These are phyloP conservation scores for Vigna reflexopilosa DNA, from an alignment of 306 rosid genomes.

Conservation along the genomic window DNA sequence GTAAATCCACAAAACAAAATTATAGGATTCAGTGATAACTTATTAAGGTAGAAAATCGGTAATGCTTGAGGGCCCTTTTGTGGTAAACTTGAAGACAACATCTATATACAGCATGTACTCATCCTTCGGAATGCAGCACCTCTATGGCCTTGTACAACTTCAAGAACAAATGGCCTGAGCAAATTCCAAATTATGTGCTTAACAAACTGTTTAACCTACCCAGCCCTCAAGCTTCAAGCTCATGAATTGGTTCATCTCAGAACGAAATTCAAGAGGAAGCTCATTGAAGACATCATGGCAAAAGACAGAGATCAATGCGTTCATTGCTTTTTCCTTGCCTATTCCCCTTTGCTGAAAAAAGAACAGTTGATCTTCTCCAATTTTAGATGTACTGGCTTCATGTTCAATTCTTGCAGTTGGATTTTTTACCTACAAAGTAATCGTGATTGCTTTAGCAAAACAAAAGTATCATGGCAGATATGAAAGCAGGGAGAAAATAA, in stretches of 20 bases:
- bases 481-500: neutral
- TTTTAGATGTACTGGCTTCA: conserved; percentile 5
- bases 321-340: neutral
- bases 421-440: conserved; percentile 5
- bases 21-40: neutral
- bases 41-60: neutral
- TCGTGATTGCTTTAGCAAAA: neutral
- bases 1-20: neutral
- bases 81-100: neutral
- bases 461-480: neutral
- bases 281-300: conserved; percentile 2
- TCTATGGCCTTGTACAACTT: neutral
- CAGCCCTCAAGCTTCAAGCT: conserved; percentile 9
- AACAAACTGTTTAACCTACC: neutral
- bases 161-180: neutral
- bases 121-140: neutral
- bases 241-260: neutral
- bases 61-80: neutral
- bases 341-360: conserved; percentile 9
- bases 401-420: neutral
- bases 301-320: neutral
- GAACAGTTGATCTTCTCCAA: conserved; percentile 1
- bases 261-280: conserved; percentile 11
- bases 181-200: neutral
- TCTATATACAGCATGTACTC: conserved; percentile 7